Conservation (phyloP, 352 stramenopile species). For the Phytophthora crassamura region DNA sequence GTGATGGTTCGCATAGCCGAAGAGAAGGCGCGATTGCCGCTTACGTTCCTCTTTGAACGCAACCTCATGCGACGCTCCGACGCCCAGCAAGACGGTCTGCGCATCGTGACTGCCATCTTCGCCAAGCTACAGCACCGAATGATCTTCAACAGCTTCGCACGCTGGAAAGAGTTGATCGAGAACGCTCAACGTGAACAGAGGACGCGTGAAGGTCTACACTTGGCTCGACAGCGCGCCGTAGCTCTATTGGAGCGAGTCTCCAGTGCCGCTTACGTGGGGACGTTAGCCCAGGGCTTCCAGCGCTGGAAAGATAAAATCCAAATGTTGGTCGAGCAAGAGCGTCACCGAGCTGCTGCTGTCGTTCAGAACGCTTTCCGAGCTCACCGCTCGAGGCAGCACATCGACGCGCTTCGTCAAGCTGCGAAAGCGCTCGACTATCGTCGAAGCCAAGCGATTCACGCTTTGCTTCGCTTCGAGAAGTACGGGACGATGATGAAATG, state of each 20-base stretch:
- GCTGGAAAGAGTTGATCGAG: slow-evolving; percentile 43
- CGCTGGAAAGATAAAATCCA: slow-evolving; percentile 34
- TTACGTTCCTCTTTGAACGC: slow-evolving; percentile 81
- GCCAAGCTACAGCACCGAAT: slow-evolving; percentile 70
- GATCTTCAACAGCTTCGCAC: slow-evolving; percentile 51
- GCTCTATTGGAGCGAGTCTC: slow-evolving; percentile 63
- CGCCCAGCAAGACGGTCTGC: slow-evolving; percentile 59
- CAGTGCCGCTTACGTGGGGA: slow-evolving; percentile 62
- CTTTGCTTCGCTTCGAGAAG: slow-evolving; percentile 62
- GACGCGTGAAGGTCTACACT: slow-evolving; percentile 30
- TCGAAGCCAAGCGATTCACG: slow-evolving; percentile 47
- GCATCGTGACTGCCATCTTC: slow-evolving; percentile 69
- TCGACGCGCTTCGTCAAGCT: slow-evolving; percentile 46
- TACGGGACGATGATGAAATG: slow-evolving; percentile 65
- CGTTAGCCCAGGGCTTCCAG: slow-evolving; percentile 41
- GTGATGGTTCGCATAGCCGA: slow-evolving; percentile 52
- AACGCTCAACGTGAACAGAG: slow-evolving; percentile 25
- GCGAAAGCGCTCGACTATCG: slow-evolving; percentile 50
- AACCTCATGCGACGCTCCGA: slow-evolving; percentile 63
- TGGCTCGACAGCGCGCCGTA: slow-evolving; percentile 46
- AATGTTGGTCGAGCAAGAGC: slow-evolving; percentile 32
- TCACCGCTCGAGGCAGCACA: slow-evolving; percentile 42
- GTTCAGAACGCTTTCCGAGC: slow-evolving; percentile 58
- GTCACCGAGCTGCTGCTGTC: slow-evolving; percentile 36
- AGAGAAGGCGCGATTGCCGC: slow-evolving; percentile 63